A percentile compares a stretch with the other conserved stretches of the same genome.
Evolutionary conservation across 139 green algal genomes (phyloP).

Genomic region (Chlorella sp.): DNA sequence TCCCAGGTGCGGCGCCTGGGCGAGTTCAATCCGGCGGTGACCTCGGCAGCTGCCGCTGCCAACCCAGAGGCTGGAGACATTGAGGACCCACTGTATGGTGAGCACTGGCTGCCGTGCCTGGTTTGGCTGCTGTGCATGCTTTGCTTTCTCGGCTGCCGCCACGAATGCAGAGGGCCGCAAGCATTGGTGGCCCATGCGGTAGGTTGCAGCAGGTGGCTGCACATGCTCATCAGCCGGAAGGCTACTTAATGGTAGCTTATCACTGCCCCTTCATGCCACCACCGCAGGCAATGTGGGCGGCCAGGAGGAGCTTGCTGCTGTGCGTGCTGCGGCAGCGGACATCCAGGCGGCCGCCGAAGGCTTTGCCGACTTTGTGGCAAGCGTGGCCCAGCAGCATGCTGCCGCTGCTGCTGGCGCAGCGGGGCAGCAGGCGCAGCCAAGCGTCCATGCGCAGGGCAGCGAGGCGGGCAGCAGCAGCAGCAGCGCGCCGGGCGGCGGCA

Average conservation of each 20-base stretch:
- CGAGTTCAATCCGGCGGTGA: slow-evolving; percentile 61
- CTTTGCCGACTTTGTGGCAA: slow-evolving; percentile 51
- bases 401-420: not conserved
- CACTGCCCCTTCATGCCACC: too few species aligned
- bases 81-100: slow-evolving; percentile 81
- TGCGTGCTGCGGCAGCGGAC: slow-evolving; percentile 28
- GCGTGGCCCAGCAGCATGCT: not conserved
- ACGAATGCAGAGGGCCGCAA: too few species aligned
- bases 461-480: not conserved
- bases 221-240: too few species aligned
- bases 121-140: not conserved
- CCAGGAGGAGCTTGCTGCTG: slow-evolving; percentile 58
- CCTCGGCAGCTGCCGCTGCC: not conserved
- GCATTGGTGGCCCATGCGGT: too few species aligned
- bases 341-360: slow-evolving; percentile 50
- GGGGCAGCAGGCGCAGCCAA: not conserved
- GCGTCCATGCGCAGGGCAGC: slow-evolving; percentile 14
- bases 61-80: slow-evolving; percentile 73
- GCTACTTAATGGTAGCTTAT: too few species aligned
- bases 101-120: not conserved
- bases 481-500: too few species aligned
- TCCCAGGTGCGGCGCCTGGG: slow-evolving; percentile 63
- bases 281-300: slow-evolving; percentile 71
- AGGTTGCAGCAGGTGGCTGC: too few species aligned
- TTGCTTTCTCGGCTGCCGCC: too few species aligned